Conservation (phyloP, 169 alveolate species). For the Cryptosporidium xiaoi region DNA sequence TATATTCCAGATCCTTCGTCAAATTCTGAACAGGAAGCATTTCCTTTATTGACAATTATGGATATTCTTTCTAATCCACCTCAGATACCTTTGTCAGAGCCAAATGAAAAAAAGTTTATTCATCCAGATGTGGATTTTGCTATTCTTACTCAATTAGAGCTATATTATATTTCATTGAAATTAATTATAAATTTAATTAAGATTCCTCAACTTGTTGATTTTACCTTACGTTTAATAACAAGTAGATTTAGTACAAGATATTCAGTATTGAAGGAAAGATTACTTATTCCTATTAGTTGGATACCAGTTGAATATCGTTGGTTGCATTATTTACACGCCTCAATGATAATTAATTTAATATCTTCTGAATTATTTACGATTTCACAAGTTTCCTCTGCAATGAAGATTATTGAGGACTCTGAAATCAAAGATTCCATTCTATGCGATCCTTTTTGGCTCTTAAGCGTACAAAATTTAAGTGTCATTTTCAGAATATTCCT, state of each 20-base stretch:
- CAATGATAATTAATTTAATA: constrained; percentile 20
- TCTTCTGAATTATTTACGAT: constrained; percentile 54
- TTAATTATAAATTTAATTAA: constrained; percentile 32
- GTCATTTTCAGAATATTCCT: constrained; percentile 25
- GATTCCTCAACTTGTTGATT: constrained; percentile 61
- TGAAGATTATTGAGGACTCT: constrained; percentile 17
- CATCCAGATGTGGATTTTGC: constrained; percentile 54
- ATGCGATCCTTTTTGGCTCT: constrained; percentile 36
- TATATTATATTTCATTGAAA: constrained; percentile 41
- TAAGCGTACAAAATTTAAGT: constrained; percentile 28
- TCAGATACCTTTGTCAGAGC: constrained; percentile 48
- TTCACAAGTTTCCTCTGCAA: constrained; percentile 54
- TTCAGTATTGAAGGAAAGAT: constrained; percentile 37
- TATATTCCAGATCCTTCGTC: constrained; percentile 58
- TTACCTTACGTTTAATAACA: constrained; percentile 11
- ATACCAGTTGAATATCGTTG: constrained; percentile 64
- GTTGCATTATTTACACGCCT: constrained; percentile 48
- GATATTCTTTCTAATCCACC: constrained; percentile 51
- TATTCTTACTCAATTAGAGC: constrained; percentile 55
- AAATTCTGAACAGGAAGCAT: constrained; percentile 13
- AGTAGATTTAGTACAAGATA: constrained; percentile 29
- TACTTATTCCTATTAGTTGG: constrained; percentile 55
- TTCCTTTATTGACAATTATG: constrained; percentile 70
- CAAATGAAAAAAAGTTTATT: constrained; percentile 27
- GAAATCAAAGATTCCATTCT: constrained; percentile 22